Conservation (phyloP, 2,329 filamentous ascomycete species). For the Hymenoscyphus scutula region DNA sequence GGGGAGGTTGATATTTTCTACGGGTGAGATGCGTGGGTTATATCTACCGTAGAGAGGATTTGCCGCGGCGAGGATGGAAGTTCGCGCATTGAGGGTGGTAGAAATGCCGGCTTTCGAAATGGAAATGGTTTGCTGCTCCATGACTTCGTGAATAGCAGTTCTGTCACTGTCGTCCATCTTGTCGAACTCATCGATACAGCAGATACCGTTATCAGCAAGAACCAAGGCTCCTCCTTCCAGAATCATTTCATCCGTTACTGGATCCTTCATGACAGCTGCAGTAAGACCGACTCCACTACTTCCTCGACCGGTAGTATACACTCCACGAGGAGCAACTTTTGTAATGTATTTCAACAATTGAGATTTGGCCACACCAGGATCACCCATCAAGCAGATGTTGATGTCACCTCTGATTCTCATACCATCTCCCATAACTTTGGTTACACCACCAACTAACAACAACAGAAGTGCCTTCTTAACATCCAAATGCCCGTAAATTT, state of each 20-base stretch:
- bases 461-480: slow-evolving; percentile 98
- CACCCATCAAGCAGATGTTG: slow-evolving; percentile 98
- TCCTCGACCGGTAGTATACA: slow-evolving; percentile 79
- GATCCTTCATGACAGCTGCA: slow-evolving; percentile 77
- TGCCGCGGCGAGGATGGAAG: slow-evolving; percentile 91
- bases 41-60: slow-evolving; percentile 98
- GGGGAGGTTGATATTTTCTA: slow-evolving; percentile 99
- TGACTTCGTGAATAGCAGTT: slow-evolving; percentile 82
- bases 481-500: slow-evolving; percentile 94
- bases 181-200: slow-evolving; percentile 83
- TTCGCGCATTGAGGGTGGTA: slow-evolving; percentile 93
- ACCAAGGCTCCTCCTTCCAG: slow-evolving; percentile 78
- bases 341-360: slow-evolving; percentile 98
- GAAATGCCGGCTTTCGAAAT: slow-evolving; percentile 92
- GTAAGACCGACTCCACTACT: slow-evolving; percentile 80
- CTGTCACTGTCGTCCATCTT: slow-evolving; percentile 80
- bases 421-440: slow-evolving; percentile 93
- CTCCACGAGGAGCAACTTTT: slow-evolving; percentile 87
- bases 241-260: slow-evolving; percentile 75
- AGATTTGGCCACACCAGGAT: slow-evolving; percentile 98
- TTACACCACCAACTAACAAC: slow-evolving; percentile 91
- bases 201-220: slow-evolving; percentile 77
- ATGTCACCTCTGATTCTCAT: slow-evolving; percentile 99
- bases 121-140: slow-evolving; percentile 84
- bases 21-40: slow-evolving; percentile 93